Evolutionary conservation across 2,329 filamentous ascomycete genomes (phyloP), one percentile per base, ranked within the genome.

Genomic region (Epichloe scottii): DNA sequence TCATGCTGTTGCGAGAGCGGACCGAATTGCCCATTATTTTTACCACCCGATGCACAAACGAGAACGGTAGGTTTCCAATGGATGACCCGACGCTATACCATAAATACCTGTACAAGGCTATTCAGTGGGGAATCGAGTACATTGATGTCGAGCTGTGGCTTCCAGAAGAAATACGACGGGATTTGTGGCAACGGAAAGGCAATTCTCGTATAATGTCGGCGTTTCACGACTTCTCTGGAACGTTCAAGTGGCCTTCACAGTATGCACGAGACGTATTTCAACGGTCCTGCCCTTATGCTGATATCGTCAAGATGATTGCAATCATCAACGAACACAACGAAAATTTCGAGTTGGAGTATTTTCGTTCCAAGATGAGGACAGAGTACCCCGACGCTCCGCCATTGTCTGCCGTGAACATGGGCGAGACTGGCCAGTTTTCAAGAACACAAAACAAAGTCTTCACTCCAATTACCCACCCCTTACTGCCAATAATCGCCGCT

Each of bases 21-120:
- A 93, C 87, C 0, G 88, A 94, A 60, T 71, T 95, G 41, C 89
- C 89, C n/a, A 88, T 95, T 62, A 89, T 94, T 51, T 91, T 91
- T 63, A 94, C 89, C 0, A 90, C 85, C 0, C 77, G 89, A 57
- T 93, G 88, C 63, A 88, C 81, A 2, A 80, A 77, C 33, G 88
- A 94, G 62, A 93, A 91, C 61, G 88, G 88, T 34, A 81, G 81
- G 23, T 94, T 93, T 55, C 88, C 88, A 0, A 90, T 90, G 85
- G 82, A 88, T 40, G 79, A 89, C 51, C 85, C 87, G 0, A 71
- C 74, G 14, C 64, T 93, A 42, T 91, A 84, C 64, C 87, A 87
- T 66, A 76, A 82, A 53, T 91, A 93, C 61, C 76, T 94, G n/a
- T 84, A 83, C 60, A 81, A 85, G 37, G 88, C 89, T 3, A 87